A percentile compares a stretch with the other conserved stretches of the same genome.
Evolutionary conservation across 1,139 yeast species (phyloP).

Genomic region (Pichia sp.): DNA sequence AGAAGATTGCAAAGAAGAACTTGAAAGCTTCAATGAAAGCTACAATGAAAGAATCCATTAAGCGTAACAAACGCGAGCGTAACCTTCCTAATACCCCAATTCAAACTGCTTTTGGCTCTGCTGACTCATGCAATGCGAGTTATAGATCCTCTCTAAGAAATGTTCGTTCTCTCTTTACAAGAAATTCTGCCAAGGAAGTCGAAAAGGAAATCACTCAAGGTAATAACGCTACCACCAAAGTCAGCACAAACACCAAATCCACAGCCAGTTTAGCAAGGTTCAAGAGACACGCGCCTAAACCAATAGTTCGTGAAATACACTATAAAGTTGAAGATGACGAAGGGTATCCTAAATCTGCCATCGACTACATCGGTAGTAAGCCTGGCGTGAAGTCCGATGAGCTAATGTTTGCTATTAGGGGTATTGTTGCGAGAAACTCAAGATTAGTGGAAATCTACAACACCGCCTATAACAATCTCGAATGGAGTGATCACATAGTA

Average conservation of each 20-base stretch:
- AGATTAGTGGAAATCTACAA: not conserved
- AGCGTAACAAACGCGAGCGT: too few species aligned
- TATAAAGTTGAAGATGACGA: not conserved
- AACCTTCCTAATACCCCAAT: too few species aligned
- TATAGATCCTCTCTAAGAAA: too few species aligned
- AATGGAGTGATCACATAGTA: not conserved
- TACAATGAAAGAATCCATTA: too few species aligned
- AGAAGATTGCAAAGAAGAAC: too few species aligned
- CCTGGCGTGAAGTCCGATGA: not conserved
- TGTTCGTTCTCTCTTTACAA: too few species aligned
- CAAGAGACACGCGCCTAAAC: not conserved
- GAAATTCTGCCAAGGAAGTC: too few species aligned
- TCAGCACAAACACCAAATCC: too few species aligned
- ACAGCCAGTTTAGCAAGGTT: not conserved
- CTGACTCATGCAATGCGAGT: too few species aligned
- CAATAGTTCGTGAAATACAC: not conserved
- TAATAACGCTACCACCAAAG: too few species aligned
- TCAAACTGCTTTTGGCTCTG: too few species aligned
- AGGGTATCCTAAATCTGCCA: not conserved
- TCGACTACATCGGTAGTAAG: not conserved
- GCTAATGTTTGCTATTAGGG: not conserved
- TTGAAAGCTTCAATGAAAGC: not conserved
- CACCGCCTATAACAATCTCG: not conserved
- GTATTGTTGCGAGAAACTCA: not conserved
- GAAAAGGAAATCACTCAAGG: too few species aligned